These are phyloP conservation scores for Boletus calvinii DNA, from an alignment of 1,284 basidiomycete genomes.

Conservation along the genomic window DNA sequence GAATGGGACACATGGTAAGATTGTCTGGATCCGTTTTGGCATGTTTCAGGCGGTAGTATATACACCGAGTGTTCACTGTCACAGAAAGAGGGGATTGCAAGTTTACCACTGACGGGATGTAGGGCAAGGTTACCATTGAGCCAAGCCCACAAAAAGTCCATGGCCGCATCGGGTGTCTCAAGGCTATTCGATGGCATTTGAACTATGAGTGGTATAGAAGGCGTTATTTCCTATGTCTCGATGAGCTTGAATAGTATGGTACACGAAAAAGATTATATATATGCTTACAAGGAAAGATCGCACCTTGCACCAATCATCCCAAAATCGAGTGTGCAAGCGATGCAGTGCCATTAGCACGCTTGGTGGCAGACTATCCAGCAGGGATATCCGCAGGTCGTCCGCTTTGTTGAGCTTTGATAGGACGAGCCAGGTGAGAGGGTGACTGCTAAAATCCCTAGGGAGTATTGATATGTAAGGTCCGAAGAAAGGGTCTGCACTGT, in stretches of 20 bases:
- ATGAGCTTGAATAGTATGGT: constrained; percentile 1
- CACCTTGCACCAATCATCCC: constrained; percentile 56
- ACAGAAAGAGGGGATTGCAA: constrained; percentile 11
- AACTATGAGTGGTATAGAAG: not conserved
- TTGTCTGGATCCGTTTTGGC: constrained; percentile 62
- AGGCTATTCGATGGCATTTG: constrained; percentile 13
- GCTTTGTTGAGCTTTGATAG: constrained; percentile 15
- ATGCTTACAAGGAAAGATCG: constrained; percentile 46
- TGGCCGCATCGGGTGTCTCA: constrained; percentile 9
- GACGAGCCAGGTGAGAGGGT: constrained; percentile 77
- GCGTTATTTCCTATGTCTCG: constrained; percentile 10
- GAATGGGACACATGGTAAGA: constrained; percentile 78
- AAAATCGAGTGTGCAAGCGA: constrained; percentile 52
- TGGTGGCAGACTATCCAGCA: constrained; percentile 52
- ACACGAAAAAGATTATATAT: not conserved
- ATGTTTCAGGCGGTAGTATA: constrained; percentile 69
- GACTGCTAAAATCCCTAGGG: constrained; percentile 64
- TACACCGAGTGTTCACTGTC: constrained; percentile 86
- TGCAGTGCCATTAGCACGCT: constrained; percentile 47
- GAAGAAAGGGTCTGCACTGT: constrained; percentile 60
- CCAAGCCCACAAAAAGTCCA: constrained; percentile 78
- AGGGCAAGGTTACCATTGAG: constrained; percentile 60
- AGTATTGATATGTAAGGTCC: constrained; percentile 75
- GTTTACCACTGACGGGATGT: constrained; percentile 4
- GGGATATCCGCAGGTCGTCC: constrained; percentile 17